These are phyloP conservation scores for Bimuria novae-zelandiae DNA, from an alignment of 2,329 filamentous ascomycete species.

Conservation along the genomic window DNA sequence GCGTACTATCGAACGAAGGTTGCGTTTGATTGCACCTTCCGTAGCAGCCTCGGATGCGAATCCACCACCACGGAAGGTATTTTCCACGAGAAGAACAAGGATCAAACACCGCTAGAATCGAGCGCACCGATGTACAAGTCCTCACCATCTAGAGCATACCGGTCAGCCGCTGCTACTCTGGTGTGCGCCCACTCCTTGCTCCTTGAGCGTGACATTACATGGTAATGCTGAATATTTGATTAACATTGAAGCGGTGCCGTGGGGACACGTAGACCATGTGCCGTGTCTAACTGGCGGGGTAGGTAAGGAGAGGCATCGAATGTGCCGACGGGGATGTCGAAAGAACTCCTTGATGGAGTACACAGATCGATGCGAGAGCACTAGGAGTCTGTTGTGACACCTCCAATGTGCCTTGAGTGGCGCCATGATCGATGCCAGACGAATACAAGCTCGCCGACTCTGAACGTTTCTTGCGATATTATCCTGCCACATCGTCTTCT, in stretches of 20 bases:
- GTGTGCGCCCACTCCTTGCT: constrained; percentile 65
- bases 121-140: constrained; percentile 59
- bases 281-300: too few species aligned
- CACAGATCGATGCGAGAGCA: constrained; percentile 59
- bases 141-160: constrained; percentile 65
- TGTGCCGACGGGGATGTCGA: constrained; percentile 54
- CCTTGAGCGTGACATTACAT: constrained; percentile 13
- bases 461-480: constrained; percentile 34
- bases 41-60: constrained; percentile 64
- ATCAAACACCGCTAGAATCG: constrained; percentile 57
- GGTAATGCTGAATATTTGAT: constrained; percentile 53
- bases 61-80: constrained; percentile 62
- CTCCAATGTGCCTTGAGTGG: constrained; percentile 10
- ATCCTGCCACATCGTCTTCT: constrained; percentile 35
- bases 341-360: constrained; percentile 61
- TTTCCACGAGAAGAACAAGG: constrained; percentile 53
- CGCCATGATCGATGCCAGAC: background rate
- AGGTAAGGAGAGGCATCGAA: constrained; percentile 58
- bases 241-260: constrained; percentile 65
- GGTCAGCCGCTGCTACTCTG: constrained; percentile 68
- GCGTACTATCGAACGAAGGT: too few species aligned
- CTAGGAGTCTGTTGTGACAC: constrained; percentile 59
- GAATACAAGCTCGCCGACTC: constrained; percentile 19
- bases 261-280: constrained; percentile 26
- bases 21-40: constrained; percentile 56